Conservation (phyloP, 2,329 filamentous ascomycete species). For the Sphaerulina vaccinii region DNA sequence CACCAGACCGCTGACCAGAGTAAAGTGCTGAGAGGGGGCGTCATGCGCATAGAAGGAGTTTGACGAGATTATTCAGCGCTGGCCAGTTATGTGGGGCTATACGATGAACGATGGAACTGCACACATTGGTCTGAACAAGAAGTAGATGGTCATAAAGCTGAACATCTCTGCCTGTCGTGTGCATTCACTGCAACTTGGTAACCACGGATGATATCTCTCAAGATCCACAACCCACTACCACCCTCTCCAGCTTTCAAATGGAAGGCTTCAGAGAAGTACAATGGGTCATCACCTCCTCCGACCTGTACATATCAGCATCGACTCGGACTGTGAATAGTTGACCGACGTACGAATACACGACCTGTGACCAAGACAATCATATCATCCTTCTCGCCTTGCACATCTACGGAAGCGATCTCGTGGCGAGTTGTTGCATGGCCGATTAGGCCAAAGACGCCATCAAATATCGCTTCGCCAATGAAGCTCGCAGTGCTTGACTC, state of each 20-base stretch:
- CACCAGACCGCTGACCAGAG: no score
- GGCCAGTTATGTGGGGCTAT: no score
- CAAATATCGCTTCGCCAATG: not conserved
- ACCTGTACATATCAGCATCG: no score
- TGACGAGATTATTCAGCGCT: no score
- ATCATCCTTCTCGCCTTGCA: not conserved
- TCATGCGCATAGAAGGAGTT: no score
- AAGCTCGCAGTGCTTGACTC: not conserved
- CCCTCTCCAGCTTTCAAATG: not conserved
- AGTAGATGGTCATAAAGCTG: no score
- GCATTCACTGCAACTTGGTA: slow-evolving; percentile 7
- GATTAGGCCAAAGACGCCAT: slow-evolving; percentile 1
- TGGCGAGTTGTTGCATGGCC: not conserved
- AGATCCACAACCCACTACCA: not conserved
- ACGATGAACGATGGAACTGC: no score
- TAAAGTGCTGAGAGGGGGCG: no score
- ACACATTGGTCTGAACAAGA: no score
- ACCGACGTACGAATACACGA: not conserved
- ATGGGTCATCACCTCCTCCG: not conserved
- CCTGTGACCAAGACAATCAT: slow-evolving; percentile 4
- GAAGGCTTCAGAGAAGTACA: slow-evolving; percentile 7
- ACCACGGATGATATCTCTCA: slow-evolving; percentile 3
- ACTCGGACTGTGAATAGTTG: no score
- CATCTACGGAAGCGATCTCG: slow-evolving; percentile 3
- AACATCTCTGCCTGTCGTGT: not conserved